Evolutionary conservation across 2,329 filamentous ascomycete species (phyloP), one percentile per base, ranked within the genome.

Genomic region (Aspergillus fumigatus): DNA sequence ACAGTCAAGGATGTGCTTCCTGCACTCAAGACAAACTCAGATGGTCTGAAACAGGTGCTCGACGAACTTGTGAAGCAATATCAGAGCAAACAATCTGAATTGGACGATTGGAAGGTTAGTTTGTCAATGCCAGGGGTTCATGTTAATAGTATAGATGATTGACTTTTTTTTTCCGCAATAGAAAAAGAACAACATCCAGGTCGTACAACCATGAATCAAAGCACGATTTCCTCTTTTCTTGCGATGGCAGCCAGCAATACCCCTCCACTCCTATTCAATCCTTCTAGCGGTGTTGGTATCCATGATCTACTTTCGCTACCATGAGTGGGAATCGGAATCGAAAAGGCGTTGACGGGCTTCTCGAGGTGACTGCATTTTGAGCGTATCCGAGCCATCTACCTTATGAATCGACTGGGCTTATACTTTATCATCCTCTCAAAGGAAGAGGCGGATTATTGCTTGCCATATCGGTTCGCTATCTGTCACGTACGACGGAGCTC

Each of bases 81-180:
- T 82, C 96, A 96, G 80, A 79, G 81, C 32, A 96, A 96, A 77
- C 92, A 99, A 75, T 86, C 91, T 45, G 94, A 99, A 71, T 84
- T 99, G 81, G 93, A 99, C 73, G 92, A 88, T 75, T 99, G 94
- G 94, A 99, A 99, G 90, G 93, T 95, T 77, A 57, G 85, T 71
- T 47, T 23, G 32, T 45, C 27, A 11, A 35, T 48, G 0, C 9
- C 23, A 27, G 11, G 8, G 10, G 3, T 9, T 21, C 25, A 23
- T 21, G 10, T n/a, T 3, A 27, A 25, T n/a, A 10, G 11, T 32
- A 17, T n/a, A 35, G 17, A 11, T 8, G n/a, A 19, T 11, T 48
- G 25, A 21, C 10, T 55, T 52, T 23, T 25, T 25, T 59, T 29
- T 48, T n/a, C 35, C 27, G 51, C 63, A 62, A 62, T 59, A 79